These are phyloP conservation scores for Talinum fruticosum DNA, from an alignment of 148 eudicot species.

Conservation along the genomic window DNA sequence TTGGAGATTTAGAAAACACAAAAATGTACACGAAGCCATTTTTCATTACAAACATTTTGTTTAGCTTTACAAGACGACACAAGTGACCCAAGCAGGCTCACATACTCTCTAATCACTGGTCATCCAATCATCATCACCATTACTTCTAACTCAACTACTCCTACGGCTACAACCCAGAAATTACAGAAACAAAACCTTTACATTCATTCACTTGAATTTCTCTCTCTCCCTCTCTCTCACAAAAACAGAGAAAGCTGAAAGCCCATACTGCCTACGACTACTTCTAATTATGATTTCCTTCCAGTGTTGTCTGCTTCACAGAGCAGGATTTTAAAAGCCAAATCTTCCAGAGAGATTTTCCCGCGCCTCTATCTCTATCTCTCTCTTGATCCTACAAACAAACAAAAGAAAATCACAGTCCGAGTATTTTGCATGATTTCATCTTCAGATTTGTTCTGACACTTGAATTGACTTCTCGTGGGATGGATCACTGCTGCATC, in stretches of 20 bases:
- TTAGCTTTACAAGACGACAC: slow-evolving; percentile 32
- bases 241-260: slow-evolving; percentile 24
- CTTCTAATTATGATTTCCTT: slow-evolving; percentile 16
- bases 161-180: background rate
- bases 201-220: background rate
- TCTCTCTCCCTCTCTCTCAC: background rate
- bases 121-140: slow-evolving; percentile 17
- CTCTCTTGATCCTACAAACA: slow-evolving; percentile 1
- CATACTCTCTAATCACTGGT: slow-evolving; percentile 21
- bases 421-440: background rate
- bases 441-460: slow-evolving; percentile 21
- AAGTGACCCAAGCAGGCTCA: slow-evolving; percentile 23
- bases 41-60: background rate
- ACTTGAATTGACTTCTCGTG: slow-evolving; percentile 39
- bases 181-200: background rate
- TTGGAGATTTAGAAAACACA: no score
- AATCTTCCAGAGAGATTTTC: background rate
- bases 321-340: background rate
- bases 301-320: background rate
- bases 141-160: slow-evolving; percentile 3
- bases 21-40: slow-evolving; percentile 4
- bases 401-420: slow-evolving; percentile 11
- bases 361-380: no score
- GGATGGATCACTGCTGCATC: slow-evolving; percentile 45
- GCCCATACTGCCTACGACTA: background rate